Evolutionary conservation across 2,329 filamentous ascomycete genomes (phyloP).

Genomic region (Trichophyton simii): DNA sequence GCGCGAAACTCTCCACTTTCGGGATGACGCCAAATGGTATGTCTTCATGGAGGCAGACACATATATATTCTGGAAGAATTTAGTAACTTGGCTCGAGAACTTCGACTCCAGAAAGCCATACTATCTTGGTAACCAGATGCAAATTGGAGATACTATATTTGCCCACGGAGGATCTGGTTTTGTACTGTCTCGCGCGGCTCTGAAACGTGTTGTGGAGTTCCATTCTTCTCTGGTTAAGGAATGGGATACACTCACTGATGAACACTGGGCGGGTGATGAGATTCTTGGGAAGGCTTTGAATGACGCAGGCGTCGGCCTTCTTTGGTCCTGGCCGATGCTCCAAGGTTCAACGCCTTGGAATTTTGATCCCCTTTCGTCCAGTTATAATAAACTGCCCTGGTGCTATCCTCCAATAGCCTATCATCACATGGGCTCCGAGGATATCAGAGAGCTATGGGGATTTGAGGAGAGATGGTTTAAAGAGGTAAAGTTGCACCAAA

Average conservation of each 20-base stretch:
- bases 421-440: constrained; percentile 36
- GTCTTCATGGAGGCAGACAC: constrained; percentile 50
- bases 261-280: constrained; percentile 40
- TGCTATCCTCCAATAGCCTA: constrained; percentile 40
- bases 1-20: constrained; percentile 34
- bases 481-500: not conserved
- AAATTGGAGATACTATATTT: constrained; percentile 40
- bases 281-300: constrained; percentile 37
- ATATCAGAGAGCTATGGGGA: constrained; percentile 33
- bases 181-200: constrained; percentile 39
- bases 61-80: constrained; percentile 42
- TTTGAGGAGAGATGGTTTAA: constrained; percentile 35
- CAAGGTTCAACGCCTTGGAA: constrained; percentile 33
- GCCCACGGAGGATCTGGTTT: constrained; percentile 44
- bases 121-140: constrained; percentile 44
- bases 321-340: constrained; percentile 38
- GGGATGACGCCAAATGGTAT: constrained; percentile 44
- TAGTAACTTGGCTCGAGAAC: constrained; percentile 41
- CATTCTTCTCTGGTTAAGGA: constrained; percentile 31
- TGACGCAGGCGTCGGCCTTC: constrained; percentile 35
- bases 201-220: constrained; percentile 33
- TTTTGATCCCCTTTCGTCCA: constrained; percentile 31
- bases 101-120: constrained; percentile 37
- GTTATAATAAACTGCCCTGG: constrained; percentile 34
- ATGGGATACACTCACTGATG: constrained; percentile 35